These are phyloP conservation scores for Trichoderma hamatum DNA, from an alignment of 2,329 filamentous ascomycete species.

Conservation along the genomic window DNA sequence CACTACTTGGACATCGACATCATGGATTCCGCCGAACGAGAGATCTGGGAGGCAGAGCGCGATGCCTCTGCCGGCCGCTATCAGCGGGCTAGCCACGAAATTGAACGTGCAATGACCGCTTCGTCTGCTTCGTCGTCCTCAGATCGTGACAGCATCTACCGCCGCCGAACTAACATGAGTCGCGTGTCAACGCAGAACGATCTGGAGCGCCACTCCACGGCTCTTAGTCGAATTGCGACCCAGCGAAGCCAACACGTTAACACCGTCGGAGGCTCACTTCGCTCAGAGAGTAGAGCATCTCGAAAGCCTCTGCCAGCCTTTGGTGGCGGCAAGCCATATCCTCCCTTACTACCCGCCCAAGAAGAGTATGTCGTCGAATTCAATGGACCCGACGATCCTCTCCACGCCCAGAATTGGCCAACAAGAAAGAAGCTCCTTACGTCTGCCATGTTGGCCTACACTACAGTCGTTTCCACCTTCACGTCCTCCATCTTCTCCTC, in stretches of 20 bases:
- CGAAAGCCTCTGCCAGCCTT: slow-evolving; percentile 67
- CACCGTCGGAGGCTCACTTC: slow-evolving; percentile 64
- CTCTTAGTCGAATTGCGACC: slow-evolving; percentile 71
- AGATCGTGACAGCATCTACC: slow-evolving; percentile 41
- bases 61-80: slow-evolving; percentile 53
- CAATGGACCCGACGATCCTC: slow-evolving; percentile 77
- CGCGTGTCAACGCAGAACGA: slow-evolving; percentile 67
- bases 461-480: slow-evolving; percentile 72
- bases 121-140: slow-evolving; percentile 56
- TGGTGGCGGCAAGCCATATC: slow-evolving; percentile 74
- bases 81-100: slow-evolving; percentile 53
- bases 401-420: slow-evolving; percentile 88
- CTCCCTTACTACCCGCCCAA: slow-evolving; percentile 67
- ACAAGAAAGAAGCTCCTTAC: slow-evolving; percentile 74
- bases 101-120: slow-evolving; percentile 62
- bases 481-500: slow-evolving; percentile 75
- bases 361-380: slow-evolving; percentile 86
- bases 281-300: slow-evolving; percentile 50
- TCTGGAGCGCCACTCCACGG: slow-evolving; percentile 70
- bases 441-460: slow-evolving; percentile 70
- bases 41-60: slow-evolving; percentile 57
- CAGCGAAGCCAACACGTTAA: slow-evolving; percentile 69
- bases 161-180: slow-evolving; percentile 54
- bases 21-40: slow-evolving; percentile 55
- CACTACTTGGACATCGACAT: slow-evolving; percentile 15